A percentile compares a stretch with the other conserved stretches of the same genome.
Conservation (phyloP, 768 basidiomycete species). For the Tulasnella sp. region DNA sequence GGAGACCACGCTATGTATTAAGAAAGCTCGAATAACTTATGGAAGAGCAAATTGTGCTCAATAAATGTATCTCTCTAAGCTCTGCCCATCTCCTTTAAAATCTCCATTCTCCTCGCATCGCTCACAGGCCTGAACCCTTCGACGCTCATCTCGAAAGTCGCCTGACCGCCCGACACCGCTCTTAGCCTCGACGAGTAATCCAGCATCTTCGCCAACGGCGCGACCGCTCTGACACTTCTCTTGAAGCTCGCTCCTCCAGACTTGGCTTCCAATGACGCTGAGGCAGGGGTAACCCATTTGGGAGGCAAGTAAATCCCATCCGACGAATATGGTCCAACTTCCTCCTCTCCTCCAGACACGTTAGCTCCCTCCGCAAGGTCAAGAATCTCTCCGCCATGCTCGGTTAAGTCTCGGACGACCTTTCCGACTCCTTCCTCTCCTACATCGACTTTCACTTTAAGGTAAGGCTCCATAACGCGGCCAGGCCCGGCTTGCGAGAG, state of each 20-base stretch:
- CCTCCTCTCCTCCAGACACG: slow-evolving; percentile 23
- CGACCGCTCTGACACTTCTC: slow-evolving; percentile 57
- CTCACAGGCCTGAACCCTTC: slow-evolving; percentile 68
- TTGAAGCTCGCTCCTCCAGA: slow-evolving; percentile 33
- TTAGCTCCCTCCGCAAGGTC: slow-evolving; percentile 45
- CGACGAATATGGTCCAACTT: slow-evolving; percentile 35
- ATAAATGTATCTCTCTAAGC: slow-evolving; percentile 38
- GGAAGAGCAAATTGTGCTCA: neutral
- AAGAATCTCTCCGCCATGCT: slow-evolving; percentile 66
- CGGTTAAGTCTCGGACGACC: slow-evolving; percentile 74
- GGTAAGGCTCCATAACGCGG: slow-evolving; percentile 67
- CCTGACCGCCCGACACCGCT: slow-evolving; percentile 72
- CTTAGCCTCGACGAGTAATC: slow-evolving; percentile 71
- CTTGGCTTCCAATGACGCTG: slow-evolving; percentile 21
- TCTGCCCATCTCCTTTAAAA: slow-evolving; percentile 67
- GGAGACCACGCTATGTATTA: neutral
- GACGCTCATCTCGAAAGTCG: slow-evolving; percentile 62
- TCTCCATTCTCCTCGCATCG: slow-evolving; percentile 51
- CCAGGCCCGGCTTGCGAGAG: slow-evolving; percentile 56
- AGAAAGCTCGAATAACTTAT: neutral
- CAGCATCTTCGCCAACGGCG: slow-evolving; percentile 70
- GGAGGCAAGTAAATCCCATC: slow-evolving; percentile 70
- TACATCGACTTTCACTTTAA: slow-evolving; percentile 55
- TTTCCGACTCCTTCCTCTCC: slow-evolving; percentile 59
- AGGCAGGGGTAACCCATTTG: slow-evolving; percentile 62